Base-by-base conservation (phyloP, 78 protist species). In the slime mould (Dictyostelium discoideum) region DNA sequence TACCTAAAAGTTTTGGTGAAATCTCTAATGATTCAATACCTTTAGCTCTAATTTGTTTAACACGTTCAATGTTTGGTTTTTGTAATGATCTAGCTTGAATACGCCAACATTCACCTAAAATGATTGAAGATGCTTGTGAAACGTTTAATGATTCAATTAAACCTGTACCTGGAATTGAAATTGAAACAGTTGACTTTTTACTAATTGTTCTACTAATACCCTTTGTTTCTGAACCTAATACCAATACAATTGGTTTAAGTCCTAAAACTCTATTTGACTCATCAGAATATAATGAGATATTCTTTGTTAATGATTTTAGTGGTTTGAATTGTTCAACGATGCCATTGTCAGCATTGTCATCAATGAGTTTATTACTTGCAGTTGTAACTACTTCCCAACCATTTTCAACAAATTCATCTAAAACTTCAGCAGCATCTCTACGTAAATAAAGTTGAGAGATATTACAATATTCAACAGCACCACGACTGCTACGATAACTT, bases 101-200 rank as follows among this genome's bases (percentile, higher is more conserved):
- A 81, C 95, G 73, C 87, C 88, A 82, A 46, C 89, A 80, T 63
- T 90, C 95, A 13, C 84, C 85, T 20, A 90, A 42, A 14, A 90
- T 42, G 20, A 90, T 50, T n/a, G 95, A 80, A 6, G 77, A 3
- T 14, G 95, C 81, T 72, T 90, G 95, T n/a, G 95, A 81, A 16
- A 90, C 95, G 54, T 90, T 90, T 40, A 90, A 69, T 69, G 87
- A 82, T 22, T 90, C 95, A 29, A 90, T 32, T 11, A 73, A 32
- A 54, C 95, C 95, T 6, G 95, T 90, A 26, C 83, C 74, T 82
- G 95, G 95, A 48, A 90, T 82, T 24, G 78, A 26, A 10, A 90
- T 9, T 2, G 69, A 32, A 14, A 14, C 4, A 0, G 81, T 54
- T 10, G 95, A 44, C 5, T 44, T 16, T 50, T 90, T 90, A 9